Base-by-base conservation (phyloP, 2,329 filamentous ascomycete species). In the Colletotrichum limetticola region DNA sequence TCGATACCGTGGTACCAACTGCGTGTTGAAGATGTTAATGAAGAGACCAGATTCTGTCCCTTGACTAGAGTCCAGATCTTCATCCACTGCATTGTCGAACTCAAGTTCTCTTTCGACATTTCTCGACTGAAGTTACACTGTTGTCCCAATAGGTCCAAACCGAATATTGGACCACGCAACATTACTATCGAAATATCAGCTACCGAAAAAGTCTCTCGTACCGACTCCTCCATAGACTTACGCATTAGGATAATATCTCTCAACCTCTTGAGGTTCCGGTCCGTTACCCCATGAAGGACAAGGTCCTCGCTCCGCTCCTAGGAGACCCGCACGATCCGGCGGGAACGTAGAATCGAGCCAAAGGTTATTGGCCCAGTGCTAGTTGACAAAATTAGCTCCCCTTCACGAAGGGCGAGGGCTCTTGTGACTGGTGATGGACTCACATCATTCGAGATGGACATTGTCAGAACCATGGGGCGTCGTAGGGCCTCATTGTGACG, bases 81-180 rank as follows among this genome's bases (percentile, higher is more conserved):
- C n/a, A 6, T 11, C 4, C n/a, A 42, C 52, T 14, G 9, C 11
- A 3, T 6, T 7, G n/a, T 22, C 26, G 16, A 42, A 30, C 8
- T 56, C 16, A 8, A 24, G 11, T 11, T 28, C 12, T 9, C 0
- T 52, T 3, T 6, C 4, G 3, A 12, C 22, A 22, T 46, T 37
- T 3, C 52, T 5, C 68, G 1, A 58, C 5, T 6, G 0, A 42
- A 42, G 6, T 19, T 63, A 8, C 24, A 66, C 24, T 58, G 86
- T 88, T 11, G 84, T 84, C 71, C 83, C 83, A 68, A 87, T 82
- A 24, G 85, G 82, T 8, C 86, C 86, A 71, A 84, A 82, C 77
- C 83, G 85, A 78, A 88, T 86, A 79, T 87, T 86, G 56, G 85
- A 86, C 79, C 82, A 88, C 22, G 79, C 78, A 42, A 88, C 85